These are phyloP conservation scores for Dimocarpus longan DNA, from an alignment of 345 rosid species.

Conservation along the genomic window DNA sequence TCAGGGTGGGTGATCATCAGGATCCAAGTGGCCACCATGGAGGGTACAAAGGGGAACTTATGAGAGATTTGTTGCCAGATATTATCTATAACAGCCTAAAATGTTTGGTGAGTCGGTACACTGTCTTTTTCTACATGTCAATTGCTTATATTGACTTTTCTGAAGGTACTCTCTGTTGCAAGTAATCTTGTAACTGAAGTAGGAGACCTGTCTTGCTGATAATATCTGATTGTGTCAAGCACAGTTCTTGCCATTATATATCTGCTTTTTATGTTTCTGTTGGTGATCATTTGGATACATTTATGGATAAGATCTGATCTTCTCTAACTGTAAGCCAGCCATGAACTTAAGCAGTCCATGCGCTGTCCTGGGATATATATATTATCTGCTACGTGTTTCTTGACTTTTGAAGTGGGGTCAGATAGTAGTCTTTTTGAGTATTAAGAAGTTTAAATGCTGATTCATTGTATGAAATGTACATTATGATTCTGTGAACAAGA, in stretches of 20 bases:
- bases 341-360: background rate
- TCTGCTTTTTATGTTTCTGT: background rate
- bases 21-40: background rate
- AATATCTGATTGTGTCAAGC: background rate
- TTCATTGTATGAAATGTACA: no score
- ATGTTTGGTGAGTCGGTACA: conserved; percentile 20
- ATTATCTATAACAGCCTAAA: background rate
- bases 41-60: background rate
- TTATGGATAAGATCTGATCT: background rate
- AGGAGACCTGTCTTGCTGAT: conserved; percentile 2
- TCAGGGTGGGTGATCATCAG: background rate
- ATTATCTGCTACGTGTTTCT: background rate
- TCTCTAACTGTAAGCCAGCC: background rate
- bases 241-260: background rate
- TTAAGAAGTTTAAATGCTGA: no score
- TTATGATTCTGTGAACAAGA: background rate
- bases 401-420: background rate
- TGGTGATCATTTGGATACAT: background rate
- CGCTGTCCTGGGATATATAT: background rate
- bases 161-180: background rate
- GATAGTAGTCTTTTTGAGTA: no score
- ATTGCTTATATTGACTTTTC: background rate
- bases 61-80: background rate
- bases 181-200: conserved; percentile 5
- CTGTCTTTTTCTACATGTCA: conserved; percentile 7